phyloP scores from a whole-genome alignment of 495 filamentous ascomycete species.

The Neurospora sp. region DNA sequence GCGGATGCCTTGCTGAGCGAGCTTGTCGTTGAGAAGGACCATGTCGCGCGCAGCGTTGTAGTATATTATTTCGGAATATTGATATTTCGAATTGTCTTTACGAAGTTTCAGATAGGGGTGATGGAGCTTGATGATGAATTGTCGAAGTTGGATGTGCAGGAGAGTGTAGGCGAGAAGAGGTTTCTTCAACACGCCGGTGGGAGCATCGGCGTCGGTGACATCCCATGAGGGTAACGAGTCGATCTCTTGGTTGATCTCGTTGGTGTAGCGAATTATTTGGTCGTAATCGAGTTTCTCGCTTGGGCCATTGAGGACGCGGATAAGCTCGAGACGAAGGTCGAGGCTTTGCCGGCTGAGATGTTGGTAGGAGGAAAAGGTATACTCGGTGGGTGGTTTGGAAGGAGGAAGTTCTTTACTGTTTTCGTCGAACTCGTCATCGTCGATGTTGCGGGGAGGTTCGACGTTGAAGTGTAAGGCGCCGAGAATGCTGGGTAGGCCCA shows the following conservation, averaged over 20 bases:
- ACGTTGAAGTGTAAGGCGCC: slow-evolving; percentile 28
- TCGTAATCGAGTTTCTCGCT: slow-evolving; percentile 30
- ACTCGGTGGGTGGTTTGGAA: slow-evolving; percentile 21
- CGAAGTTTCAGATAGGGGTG: slow-evolving; percentile 32
- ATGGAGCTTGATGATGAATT: slow-evolving; percentile 36
- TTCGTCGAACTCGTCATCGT: slow-evolving; percentile 36
- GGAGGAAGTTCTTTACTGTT: slow-evolving; percentile 27
- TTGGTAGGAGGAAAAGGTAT: slow-evolving; percentile 34
- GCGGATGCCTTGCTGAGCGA: slow-evolving; percentile 30
- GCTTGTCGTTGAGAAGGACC: slow-evolving; percentile 30
- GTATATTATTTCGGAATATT: slow-evolving; percentile 37
- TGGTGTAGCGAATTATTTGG: slow-evolving; percentile 33
- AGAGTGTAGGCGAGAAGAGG: slow-evolving; percentile 31
- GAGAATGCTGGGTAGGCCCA: slow-evolving; percentile 43
- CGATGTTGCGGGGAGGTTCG: slow-evolving; percentile 30
- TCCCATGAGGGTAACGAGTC: slow-evolving; percentile 35
- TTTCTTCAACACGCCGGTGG: slow-evolving; percentile 14
- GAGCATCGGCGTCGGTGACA: slow-evolving; percentile 7
- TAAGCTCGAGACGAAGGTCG: slow-evolving; percentile 31
- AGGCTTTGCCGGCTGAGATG: slow-evolving; percentile 29
- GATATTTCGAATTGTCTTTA: slow-evolving; percentile 31
- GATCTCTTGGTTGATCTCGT: slow-evolving; percentile 34
- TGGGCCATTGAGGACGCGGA: slow-evolving; percentile 23
- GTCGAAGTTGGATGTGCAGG: slow-evolving; percentile 31
- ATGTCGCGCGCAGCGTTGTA: slow-evolving; percentile 38